Evolutionary conservation across 768 basidiomycete genomes (phyloP).

Genomic region (Mycena amicta): DNA sequence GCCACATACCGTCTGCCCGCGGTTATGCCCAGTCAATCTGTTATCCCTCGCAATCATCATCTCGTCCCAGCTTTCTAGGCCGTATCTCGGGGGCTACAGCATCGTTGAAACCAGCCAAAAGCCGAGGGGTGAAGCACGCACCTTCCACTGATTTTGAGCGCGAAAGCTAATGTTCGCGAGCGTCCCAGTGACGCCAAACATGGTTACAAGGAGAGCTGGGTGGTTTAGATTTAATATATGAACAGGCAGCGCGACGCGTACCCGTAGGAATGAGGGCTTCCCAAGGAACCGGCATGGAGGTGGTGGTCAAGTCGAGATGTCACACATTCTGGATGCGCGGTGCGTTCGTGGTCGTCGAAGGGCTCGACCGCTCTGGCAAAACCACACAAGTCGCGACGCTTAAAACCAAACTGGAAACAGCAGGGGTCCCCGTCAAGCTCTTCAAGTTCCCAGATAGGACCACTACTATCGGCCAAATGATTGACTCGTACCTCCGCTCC

Average conservation of each 20-base stretch:
- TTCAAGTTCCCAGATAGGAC: slow-evolving; percentile 95
- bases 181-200: slow-evolving; percentile 92
- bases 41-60: slow-evolving; percentile 96
- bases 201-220: slow-evolving; percentile 78
- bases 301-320: slow-evolving; percentile 8
- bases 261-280: slow-evolving; percentile 97
- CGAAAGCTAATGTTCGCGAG: slow-evolving; percentile 77
- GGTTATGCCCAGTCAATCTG: slow-evolving; percentile 80
- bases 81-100: slow-evolving; percentile 77
- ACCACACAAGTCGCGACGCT: slow-evolving; percentile 81
- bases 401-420: slow-evolving; percentile 51
- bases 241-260: slow-evolving; percentile 30
- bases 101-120: neutral
- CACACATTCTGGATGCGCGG: slow-evolving; percentile 46
- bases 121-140: slow-evolving; percentile 30
- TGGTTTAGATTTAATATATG: slow-evolving; percentile 14
- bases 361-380: slow-evolving; percentile 93
- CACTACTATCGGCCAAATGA: slow-evolving; percentile 89
- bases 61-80: slow-evolving; percentile 87
- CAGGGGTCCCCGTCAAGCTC: slow-evolving; percentile 51
- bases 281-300: slow-evolving; percentile 99
- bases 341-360: slow-evolving; percentile 91
- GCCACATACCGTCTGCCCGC: slow-evolving; percentile 83
- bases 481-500: slow-evolving; percentile 87
- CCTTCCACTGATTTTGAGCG: slow-evolving; percentile 91